Evolutionary conservation across 306 rosid genomes (phyloP).

Genomic region (Cucumis melo): DNA sequence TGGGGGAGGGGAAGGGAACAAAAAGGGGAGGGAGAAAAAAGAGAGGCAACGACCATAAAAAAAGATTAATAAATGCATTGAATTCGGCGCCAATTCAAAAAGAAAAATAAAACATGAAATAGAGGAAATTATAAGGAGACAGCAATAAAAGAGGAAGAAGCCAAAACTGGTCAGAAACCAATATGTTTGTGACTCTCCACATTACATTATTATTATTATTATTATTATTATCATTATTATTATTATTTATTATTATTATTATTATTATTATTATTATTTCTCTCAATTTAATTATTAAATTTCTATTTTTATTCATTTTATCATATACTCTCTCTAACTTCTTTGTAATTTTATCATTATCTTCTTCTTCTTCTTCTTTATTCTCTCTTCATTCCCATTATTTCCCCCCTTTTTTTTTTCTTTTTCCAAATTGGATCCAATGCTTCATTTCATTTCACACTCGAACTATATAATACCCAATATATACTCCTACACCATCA

Average conservation of each 20-base stretch:
- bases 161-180: conserved; percentile 1
- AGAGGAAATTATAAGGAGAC: neutral
- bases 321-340: neutral
- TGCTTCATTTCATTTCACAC: neutral
- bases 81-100: neutral
- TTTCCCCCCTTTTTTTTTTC: neutral
- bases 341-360: neutral
- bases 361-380: neutral
- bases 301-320: neutral
- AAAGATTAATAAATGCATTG: neutral
- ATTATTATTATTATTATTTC: too few relatives aligned
- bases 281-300: neutral
- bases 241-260: too few relatives aligned
- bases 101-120: neutral
- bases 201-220: too few relatives aligned
- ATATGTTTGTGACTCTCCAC: too few relatives aligned
- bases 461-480: too few relatives aligned
- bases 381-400: neutral
- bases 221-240: too few relatives aligned
- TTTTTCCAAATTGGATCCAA: neutral
- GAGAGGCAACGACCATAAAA: neutral
- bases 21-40: neutral
- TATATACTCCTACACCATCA: too few relatives aligned
- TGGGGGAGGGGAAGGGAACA: neutral
- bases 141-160: neutral